Evolutionary conservation across 2,329 filamentous ascomycete species (phyloP), one percentile per base, ranked within the genome.

Genomic region (Aspergillus tanneri): DNA sequence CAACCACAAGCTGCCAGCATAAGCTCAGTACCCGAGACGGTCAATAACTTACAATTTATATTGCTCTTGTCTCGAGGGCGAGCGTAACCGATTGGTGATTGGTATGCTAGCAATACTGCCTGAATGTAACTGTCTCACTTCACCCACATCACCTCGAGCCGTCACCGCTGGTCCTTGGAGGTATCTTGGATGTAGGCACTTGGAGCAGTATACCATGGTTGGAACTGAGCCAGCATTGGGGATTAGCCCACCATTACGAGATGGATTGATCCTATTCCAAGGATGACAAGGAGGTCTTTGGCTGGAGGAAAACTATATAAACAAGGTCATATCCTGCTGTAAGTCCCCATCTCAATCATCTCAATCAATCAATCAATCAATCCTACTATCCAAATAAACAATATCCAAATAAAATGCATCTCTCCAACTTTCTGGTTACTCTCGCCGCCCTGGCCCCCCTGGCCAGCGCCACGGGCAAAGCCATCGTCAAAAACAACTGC

Each of bases 401-500:
- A 36, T 22, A n/a, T 9, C 12, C n/a, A 34, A 25, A 11, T 43
- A 65, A 58, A 35, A 72, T 71, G 69, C 62, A 64, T 43, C 58
- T 67, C 60, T 58, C 60, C 38, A 62, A 57, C 42, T 45, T 64
- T 12, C 46, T 66, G 46, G 50, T 63, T 52, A 55, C 64, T 34
- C 54, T 71, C 44, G 58, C 64, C 42, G 56, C 64, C 38, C 58
- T 71, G 48, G 55, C 63, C 25, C 61, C 68, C 12, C 51, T 68
- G 27, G 61, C 57, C 43, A 54, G 54, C 45, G 68, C 69, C 38
- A 55, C 68, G 16, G 70, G 71, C 49, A 58, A 67, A 43, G 71
- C 71, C 25, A 47, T 61, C 47, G 69, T 74, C 16, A 51, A 62
- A 51, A 73, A 74, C 61, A 65, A 66, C 56, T 73, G 70, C 54